Evolutionary conservation across 2,329 filamentous ascomycete genomes (phyloP), one percentile per base, ranked within the genome.

Genomic region (Colletotrichum tamarilloi): DNA sequence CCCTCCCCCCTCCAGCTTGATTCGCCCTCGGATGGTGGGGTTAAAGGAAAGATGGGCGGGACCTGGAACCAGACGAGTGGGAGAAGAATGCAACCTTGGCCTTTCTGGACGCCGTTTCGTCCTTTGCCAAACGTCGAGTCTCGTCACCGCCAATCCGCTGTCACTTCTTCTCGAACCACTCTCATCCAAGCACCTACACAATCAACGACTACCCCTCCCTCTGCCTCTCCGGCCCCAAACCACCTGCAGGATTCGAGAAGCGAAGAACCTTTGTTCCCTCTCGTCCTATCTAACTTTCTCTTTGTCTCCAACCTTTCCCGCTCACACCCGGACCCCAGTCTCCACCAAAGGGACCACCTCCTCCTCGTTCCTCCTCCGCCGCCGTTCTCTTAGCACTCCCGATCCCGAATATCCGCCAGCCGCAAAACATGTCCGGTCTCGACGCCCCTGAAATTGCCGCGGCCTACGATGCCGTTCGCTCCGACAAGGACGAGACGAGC

Each of bases 401-500:
- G 42, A 49, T 60, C 60, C 58, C 35, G 38, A 64, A 8, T 32
- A 16, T 49, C 67, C 53, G 59, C 42, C 26, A 58, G 58, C 42
- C n/a, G 19, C 32, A 16, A 9, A 28, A 42, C 24, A 91, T 91
- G 89, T 91, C 89, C 75, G 88, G 87, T 77, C 82, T 86, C 79
- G 84, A 90, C 79, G 81, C 86, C 70, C 86, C 90, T 80, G 91
- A 92, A 57, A 89, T 93, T 78, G 84, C 86, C 68, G 85, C 87
- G 66, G 92, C 91, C 76, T 93, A 93, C 86, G 89, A 92, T 32
- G 88, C 89, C 73, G 91, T 93, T 69, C 91, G 91, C 74, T 89
- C 86, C 76, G 91, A 93, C 86, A 92, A 92, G 81, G 87, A 92
- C 74, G 82, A 85, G 69, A 89, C 87, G 75, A 92, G 91, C 83